Evolutionary conservation across 1,284 basidiomycete species (phyloP).

Genomic region (Cerrena zonata): DNA sequence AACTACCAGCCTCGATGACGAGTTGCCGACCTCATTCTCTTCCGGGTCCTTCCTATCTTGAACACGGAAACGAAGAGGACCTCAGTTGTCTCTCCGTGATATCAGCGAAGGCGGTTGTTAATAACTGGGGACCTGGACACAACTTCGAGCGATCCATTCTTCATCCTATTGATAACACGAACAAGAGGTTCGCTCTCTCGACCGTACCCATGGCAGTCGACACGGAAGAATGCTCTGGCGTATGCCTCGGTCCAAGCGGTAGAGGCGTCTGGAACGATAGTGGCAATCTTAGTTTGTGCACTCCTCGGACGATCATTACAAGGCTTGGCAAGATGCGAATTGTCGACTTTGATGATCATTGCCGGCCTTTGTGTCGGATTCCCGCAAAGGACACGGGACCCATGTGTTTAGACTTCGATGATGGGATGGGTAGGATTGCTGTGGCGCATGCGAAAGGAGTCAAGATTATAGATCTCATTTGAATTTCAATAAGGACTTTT

Average conservation of each 20-base stretch:
- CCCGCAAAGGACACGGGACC: not conserved
- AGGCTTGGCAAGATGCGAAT: not conserved
- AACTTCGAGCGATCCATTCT: not conserved
- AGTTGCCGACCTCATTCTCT: conserved; percentile 1
- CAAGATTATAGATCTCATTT: conserved; percentile 6
- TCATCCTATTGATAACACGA: not conserved
- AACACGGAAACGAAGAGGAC: not conserved
- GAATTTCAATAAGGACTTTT: too few relatives aligned
- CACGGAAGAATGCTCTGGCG: conserved; percentile 3
- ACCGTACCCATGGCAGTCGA: not conserved
- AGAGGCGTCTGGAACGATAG: conserved; percentile 9
- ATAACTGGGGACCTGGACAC: not conserved
- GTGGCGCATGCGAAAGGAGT: not conserved
- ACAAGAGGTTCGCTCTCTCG: not conserved
- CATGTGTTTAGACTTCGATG: conserved; percentile 8
- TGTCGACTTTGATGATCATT: conserved; percentile 6
- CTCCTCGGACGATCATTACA: not conserved
- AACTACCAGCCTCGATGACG: conserved; percentile 2
- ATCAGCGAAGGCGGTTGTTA: not conserved
- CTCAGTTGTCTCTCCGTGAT: conserved; percentile 1
- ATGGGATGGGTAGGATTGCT: conserved; percentile 10
- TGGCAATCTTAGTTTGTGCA: conserved; percentile 6
- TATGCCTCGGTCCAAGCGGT: conserved; percentile 8
- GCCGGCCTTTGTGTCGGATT: conserved; percentile 1
- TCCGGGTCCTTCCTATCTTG: not conserved